phyloP scores from a whole-genome alignment of 345 rosid species.

The Eucalyptus caleyi region DNA sequence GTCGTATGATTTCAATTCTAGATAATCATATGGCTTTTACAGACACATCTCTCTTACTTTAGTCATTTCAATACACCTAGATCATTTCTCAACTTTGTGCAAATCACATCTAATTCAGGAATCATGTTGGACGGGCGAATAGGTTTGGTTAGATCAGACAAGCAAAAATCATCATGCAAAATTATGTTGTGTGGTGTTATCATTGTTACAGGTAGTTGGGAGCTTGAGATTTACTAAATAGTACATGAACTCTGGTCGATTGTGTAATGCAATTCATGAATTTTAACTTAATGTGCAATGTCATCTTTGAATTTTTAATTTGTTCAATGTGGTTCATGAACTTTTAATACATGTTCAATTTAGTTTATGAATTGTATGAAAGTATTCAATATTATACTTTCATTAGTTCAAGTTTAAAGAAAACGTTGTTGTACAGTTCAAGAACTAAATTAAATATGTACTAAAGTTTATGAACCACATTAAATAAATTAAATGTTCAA shows the following conservation, averaged over 20 bases:
- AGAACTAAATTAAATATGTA: too few relatives aligned
- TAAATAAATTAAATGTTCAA: too few relatives aligned
- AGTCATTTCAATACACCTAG: neutral
- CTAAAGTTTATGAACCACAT: too few relatives aligned
- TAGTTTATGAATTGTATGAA: too few relatives aligned
- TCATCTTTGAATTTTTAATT: too few relatives aligned
- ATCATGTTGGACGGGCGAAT: fast-evolving
- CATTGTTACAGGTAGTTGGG: neutral
- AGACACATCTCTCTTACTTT: neutral
- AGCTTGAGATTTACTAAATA: too few relatives aligned
- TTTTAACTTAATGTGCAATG: too few relatives aligned
- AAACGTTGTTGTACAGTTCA: too few relatives aligned
- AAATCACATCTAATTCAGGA: neutral
- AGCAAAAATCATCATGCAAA: neutral
- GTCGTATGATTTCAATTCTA: neutral
- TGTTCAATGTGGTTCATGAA: fast-evolving
- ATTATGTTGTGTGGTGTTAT: neutral
- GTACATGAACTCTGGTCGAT: fast-evolving
- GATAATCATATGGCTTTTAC: neutral
- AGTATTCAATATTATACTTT: too few relatives aligned
- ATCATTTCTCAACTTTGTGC: neutral
- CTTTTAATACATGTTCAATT: too few relatives aligned
- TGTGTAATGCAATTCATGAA: too few relatives aligned
- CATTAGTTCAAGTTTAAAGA: too few relatives aligned
- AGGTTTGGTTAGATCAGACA: neutral